phyloP scores from a whole-genome alignment of 2,329 filamentous ascomycete genomes.

The Apiospora arundinis region DNA sequence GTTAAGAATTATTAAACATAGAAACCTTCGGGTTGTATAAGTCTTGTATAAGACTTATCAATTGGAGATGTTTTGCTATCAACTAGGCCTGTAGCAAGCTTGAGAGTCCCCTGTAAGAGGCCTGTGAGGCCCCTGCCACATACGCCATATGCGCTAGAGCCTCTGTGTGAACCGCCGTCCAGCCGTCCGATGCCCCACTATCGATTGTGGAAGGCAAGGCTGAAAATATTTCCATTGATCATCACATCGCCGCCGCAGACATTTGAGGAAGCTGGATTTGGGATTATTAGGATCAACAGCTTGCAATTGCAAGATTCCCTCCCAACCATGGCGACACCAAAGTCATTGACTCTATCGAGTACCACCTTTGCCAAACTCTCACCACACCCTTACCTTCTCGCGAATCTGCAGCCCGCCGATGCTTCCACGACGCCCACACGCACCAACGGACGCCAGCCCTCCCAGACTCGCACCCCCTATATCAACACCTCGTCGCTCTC shows the following conservation, averaged over 20 bases:
- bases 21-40: not conserved
- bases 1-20: too few relatives aligned
- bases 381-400: slow-evolving; percentile 86
- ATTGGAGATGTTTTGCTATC: too few relatives aligned
- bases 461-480: slow-evolving; percentile 73
- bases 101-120: too few relatives aligned
- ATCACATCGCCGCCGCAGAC: not conserved
- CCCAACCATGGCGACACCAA: slow-evolving; percentile 42
- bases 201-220: slow-evolving; percentile 9
- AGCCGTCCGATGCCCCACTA: not conserved
- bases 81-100: not conserved
- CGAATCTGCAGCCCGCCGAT: slow-evolving; percentile 74
- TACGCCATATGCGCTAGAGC: not conserved
- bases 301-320: not conserved
- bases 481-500: slow-evolving; percentile 85
- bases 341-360: slow-evolving; percentile 58
- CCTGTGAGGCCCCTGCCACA: not conserved
- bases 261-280: not conserved
- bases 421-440: slow-evolving; percentile 65
- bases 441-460: slow-evolving; percentile 79
- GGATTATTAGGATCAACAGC: not conserved
- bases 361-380: slow-evolving; percentile 88
- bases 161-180: too few relatives aligned
- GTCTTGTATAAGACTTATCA: not conserved
- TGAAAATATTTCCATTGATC: slow-evolving; percentile 17